phyloP scores from a whole-genome alignment of 2,329 filamentous ascomycete species.

The Fusarium torreyae region DNA sequence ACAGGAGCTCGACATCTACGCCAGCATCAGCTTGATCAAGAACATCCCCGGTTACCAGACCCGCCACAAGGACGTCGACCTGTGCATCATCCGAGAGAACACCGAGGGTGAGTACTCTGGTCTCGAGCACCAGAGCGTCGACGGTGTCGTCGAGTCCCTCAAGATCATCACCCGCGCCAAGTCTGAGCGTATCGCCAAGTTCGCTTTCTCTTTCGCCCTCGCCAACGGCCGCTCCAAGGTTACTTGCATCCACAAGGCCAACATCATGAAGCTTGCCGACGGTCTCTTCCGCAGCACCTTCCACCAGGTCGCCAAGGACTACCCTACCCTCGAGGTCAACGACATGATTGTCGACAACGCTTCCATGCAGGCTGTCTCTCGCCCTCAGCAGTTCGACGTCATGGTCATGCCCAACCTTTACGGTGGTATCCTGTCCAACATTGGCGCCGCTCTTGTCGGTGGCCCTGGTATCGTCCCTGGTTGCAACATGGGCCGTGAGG shows the following conservation, averaged over 20 bases:
- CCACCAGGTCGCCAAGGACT: constrained; percentile 93
- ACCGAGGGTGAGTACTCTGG: constrained; percentile 99
- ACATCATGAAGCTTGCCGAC: constrained; percentile 99
- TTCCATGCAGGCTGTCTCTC: constrained; percentile 98
- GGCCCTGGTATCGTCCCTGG: constrained; percentile 97
- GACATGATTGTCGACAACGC: constrained; percentile 99
- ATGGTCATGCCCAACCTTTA: constrained; percentile 99
- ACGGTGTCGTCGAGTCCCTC: constrained; percentile 96
- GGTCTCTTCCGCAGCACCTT: constrained; percentile 99
- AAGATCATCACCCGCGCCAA: constrained; percentile 99
- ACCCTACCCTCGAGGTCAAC: constrained; percentile 94
- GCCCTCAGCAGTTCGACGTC: constrained; percentile 98
- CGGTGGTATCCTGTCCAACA: constrained; percentile 98
- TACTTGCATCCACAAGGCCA: constrained; percentile 99
- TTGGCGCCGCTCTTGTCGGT: constrained; percentile 95
- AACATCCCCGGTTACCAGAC: constrained; percentile 99
- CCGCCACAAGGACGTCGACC: constrained; percentile 95
- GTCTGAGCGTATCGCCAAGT: constrained; percentile 99
- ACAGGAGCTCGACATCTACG: constrained; percentile 99
- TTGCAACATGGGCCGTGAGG: constrained; percentile 99
- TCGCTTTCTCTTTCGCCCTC: constrained; percentile 96
- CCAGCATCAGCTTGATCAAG: constrained; percentile 97
- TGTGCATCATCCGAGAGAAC: constrained; percentile 99
- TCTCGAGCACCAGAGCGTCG: constrained; percentile 97
- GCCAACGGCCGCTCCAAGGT: constrained; percentile 99